Evolutionary conservation across 108 stramenopile species (phyloP), one percentile per base, ranked within the genome.

Genomic region (Skeletonema menzelii): DNA sequence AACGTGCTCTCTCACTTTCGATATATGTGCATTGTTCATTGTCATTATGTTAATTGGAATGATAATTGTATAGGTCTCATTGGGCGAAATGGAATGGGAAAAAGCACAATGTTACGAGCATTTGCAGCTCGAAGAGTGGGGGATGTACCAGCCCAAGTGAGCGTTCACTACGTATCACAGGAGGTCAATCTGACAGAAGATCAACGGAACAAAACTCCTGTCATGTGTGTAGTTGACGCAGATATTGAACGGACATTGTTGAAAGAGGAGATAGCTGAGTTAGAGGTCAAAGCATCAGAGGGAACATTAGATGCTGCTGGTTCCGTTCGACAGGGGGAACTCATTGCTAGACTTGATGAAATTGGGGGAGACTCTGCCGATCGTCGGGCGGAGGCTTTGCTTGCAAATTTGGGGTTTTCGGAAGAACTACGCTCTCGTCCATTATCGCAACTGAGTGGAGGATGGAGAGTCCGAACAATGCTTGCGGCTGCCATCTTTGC

Each of bases 341-440:
- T 95, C 27, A 83, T 76, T 30, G 89, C 68, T 8, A 85, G 91
- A 63, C 76, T 97, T n/a, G 98, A 99, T 75, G 87, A 91, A 42
- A 63, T 99, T 31, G 98, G 97, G 75, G 97, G 95, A 3, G 87
- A 84, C 44, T 97, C 97, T 19, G 98, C 98, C 56, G 97, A 99
- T 86, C 83, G 91, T 17, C 85, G 99, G 31, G 99, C 99, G 17
- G 94, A 95, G 26, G 73, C 85, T 17, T 99, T 99, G 84, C 82
- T 99, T 27, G 73, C 86, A 59, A 98, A 98, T 59, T 80, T 99
- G 14, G 98, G 98, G 34, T 99, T 99, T 75, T 97, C 99, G 26
- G 66, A 66, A 3, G 82, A 83, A 26, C 96, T 96, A 95, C 95
- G 96, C 11, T 44, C 87, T 38, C 76, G 86, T 49, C 88, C 92